Evolutionary conservation across 148 eudicot genomes (phyloP).

Genomic region (Spergularia bocconei): DNA sequence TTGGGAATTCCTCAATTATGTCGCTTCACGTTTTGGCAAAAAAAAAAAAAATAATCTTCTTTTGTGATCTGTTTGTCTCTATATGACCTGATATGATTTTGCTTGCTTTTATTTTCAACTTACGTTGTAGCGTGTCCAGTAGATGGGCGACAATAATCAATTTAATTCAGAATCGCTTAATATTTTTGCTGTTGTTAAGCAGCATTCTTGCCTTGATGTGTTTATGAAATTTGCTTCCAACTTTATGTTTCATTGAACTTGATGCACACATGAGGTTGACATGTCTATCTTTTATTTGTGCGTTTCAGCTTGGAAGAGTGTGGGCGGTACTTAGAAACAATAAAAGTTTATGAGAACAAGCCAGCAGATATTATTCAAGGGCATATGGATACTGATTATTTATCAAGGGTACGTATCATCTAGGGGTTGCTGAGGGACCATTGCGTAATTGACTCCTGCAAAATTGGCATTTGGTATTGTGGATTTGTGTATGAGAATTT

Average conservation of each 20-base stretch:
- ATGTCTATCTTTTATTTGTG: slow-evolving; percentile 3
- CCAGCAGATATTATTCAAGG: slow-evolving; percentile 95
- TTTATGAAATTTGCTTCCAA: background rate
- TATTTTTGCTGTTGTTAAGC: background rate
- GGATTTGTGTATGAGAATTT: slow-evolving; percentile 3
- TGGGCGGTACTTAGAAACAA: slow-evolving; percentile 89
- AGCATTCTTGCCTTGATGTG: background rate
- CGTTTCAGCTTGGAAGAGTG: slow-evolving; percentile 87
- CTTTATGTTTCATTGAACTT: background rate
- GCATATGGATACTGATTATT: slow-evolving; percentile 80
- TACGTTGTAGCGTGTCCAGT: too few relatives aligned
- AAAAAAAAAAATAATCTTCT: too few relatives aligned
- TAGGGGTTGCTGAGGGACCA: background rate
- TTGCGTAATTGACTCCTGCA: background rate
- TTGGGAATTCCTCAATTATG: too few relatives aligned
- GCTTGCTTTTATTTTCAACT: too few relatives aligned
- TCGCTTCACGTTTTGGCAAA: too few relatives aligned
- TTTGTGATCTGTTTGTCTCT: too few relatives aligned
- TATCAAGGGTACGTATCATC: slow-evolving; percentile 62
- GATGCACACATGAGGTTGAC: background rate
- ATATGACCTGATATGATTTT: too few relatives aligned
- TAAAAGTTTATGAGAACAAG: slow-evolving; percentile 90
- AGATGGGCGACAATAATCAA: too few relatives aligned
- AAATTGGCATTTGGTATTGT: background rate
- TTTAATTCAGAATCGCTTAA: too few relatives aligned